Percentiles rank a stretch among this genome's conserved stretches.
These are phyloP conservation scores for Mariannaea sp. DNA, from an alignment of 2,329 filamentous ascomycete genomes.

Conservation along the genomic window DNA sequence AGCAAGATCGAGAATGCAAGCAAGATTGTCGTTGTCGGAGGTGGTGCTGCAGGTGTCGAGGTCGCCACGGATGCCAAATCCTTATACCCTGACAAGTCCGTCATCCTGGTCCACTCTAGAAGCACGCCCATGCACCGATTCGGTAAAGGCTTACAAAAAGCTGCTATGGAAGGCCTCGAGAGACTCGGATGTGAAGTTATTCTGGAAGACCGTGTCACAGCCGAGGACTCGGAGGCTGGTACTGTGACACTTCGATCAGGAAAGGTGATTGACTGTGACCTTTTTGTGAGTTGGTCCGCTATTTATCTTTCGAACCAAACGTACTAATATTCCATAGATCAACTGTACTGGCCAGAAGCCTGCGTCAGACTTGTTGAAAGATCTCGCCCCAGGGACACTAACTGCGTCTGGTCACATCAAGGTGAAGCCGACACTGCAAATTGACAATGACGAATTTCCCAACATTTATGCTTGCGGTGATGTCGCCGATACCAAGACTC, in stretches of 20 bases:
- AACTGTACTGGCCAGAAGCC: slow-evolving; percentile 65
- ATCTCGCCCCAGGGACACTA: slow-evolving; percentile 50
- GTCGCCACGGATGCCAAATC: slow-evolving; percentile 63
- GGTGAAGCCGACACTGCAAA: slow-evolving; percentile 61
- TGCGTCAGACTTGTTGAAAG: slow-evolving; percentile 53
- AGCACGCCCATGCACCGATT: slow-evolving; percentile 58
- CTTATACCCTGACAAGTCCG: slow-evolving; percentile 58
- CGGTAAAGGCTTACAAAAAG: slow-evolving; percentile 47
- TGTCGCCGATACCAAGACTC: slow-evolving; percentile 57
- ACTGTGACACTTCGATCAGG: slow-evolving; percentile 53
- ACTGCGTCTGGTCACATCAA: slow-evolving; percentile 55
- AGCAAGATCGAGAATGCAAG: slow-evolving; percentile 47
- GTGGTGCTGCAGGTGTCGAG: slow-evolving; percentile 66
- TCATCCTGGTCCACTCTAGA: slow-evolving; percentile 64
- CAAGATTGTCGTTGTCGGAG: slow-evolving; percentile 58
- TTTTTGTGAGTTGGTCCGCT: slow-evolving; percentile 47
- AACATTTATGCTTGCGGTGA: slow-evolving; percentile 69
- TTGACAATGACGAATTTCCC: slow-evolving; percentile 52
- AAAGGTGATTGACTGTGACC: slow-evolving; percentile 53
- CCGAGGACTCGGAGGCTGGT: slow-evolving; percentile 43
- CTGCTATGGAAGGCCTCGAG: slow-evolving; percentile 48
- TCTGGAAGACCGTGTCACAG: slow-evolving; percentile 54
- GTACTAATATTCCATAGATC: slow-evolving; percentile 46
- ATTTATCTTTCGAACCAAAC: not conserved
- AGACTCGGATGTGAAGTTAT: slow-evolving; percentile 55